These are phyloP conservation scores for Crithidia bombi DNA, from an alignment of 208 protist species.

Conservation along the genomic window DNA sequence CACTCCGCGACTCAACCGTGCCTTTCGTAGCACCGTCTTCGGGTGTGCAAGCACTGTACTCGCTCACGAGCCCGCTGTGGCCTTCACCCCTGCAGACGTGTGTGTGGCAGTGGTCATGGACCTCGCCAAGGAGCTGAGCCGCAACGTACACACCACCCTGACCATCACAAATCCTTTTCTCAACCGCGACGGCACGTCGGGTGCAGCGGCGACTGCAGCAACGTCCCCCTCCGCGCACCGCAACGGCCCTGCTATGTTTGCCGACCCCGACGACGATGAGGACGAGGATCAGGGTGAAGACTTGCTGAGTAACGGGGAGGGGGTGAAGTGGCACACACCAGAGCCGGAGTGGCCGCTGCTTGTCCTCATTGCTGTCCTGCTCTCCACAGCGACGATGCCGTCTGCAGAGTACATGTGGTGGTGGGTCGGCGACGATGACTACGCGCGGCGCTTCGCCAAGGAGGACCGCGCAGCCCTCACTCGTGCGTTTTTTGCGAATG, in stretches of 20 bases:
- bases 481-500: conserved; percentile 47
- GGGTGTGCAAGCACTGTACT: conserved; percentile 33
- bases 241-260: neutral
- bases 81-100: neutral
- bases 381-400: conserved; percentile 43
- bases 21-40: conserved; percentile 34
- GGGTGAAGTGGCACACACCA: conserved; percentile 76
- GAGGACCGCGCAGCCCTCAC: conserved; percentile 52
- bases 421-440: conserved; percentile 64
- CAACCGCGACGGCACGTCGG: conserved; percentile 2
- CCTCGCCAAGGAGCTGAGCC: conserved; percentile 32
- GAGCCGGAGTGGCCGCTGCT: conserved; percentile 68
- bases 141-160: conserved; percentile 30
- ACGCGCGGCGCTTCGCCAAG: conserved; percentile 55
- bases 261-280: conserved; percentile 24
- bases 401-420: conserved; percentile 74
- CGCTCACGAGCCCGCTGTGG: conserved; percentile 3
- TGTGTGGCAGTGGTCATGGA: conserved; percentile 14
- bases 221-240: neutral
- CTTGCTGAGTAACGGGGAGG: conserved; percentile 50
- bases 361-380: conserved; percentile 59
- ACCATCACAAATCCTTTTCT: conserved; percentile 37
- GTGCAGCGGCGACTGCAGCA: neutral
- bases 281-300: conserved; percentile 39
- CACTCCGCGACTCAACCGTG: conserved; percentile 23